These are phyloP conservation scores for Backusella mclennaniae DNA, from an alignment of 192 early-diverging fungal species.

Conservation along the genomic window DNA sequence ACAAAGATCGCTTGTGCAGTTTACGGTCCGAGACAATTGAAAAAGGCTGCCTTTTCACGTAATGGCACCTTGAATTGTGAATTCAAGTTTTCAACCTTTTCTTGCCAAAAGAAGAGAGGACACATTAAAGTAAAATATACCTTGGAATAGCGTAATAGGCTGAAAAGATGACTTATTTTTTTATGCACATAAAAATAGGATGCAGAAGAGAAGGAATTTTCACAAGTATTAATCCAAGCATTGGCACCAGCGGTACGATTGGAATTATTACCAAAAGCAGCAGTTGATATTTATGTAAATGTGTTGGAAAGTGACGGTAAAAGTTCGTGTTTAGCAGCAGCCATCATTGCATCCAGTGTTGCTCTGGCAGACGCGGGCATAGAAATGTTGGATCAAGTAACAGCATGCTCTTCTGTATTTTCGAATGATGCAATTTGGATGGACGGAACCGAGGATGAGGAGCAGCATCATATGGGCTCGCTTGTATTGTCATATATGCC, in stretches of 20 bases:
- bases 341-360: conserved; percentile 63
- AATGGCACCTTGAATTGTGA: conserved; percentile 67
- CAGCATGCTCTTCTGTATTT: conserved; percentile 61
- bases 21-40: conserved; percentile 68
- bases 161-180: neutral
- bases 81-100: conserved; percentile 76
- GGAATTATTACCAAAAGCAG: conserved; percentile 70
- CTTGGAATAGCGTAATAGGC: neutral
- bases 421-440: conserved; percentile 37
- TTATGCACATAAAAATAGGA: conserved; percentile 43
- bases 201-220: conserved; percentile 64
- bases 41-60: conserved; percentile 49
- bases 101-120: conserved; percentile 55
- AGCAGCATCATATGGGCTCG: conserved; percentile 53
- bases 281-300: conserved; percentile 56
- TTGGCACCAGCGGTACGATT: conserved; percentile 70
- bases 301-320: conserved; percentile 72
- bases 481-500: conserved; percentile 80
- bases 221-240: conserved; percentile 59
- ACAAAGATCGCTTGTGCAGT: conserved; percentile 79
- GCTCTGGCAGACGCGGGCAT: conserved; percentile 83
- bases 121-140: conserved; percentile 21
- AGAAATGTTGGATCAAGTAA: conserved; percentile 82
- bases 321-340: conserved; percentile 60
- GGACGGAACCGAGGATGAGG: conserved; percentile 61